Conservation (phyloP, 2,329 filamentous ascomycete species). For the Ophiocordyceps australis region DNA sequence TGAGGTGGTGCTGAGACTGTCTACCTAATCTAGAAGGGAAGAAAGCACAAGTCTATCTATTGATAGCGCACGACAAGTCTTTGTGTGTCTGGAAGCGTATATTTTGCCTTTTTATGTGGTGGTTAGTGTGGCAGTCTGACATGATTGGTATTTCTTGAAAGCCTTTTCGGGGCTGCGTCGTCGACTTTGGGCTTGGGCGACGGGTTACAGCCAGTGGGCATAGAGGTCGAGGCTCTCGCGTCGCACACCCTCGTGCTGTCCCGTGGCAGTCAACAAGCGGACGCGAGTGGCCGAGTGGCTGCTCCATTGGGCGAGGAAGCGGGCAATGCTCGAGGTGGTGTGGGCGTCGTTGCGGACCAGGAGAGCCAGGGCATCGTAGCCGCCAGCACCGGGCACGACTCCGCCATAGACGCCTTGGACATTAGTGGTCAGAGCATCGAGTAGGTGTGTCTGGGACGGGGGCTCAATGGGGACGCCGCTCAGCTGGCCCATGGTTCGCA, state of each 20-base stretch:
- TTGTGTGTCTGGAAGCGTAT: too few relatives aligned
- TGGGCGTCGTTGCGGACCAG: constrained; percentile 56
- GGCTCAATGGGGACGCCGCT: constrained; percentile 83
- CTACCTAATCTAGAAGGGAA: too few relatives aligned
- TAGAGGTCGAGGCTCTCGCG: constrained; percentile 25
- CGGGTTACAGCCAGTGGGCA: constrained; percentile 22
- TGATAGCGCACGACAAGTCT: too few relatives aligned
- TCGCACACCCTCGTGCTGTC: constrained; percentile 51
- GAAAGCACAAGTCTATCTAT: too few relatives aligned
- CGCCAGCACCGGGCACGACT: constrained; percentile 85
- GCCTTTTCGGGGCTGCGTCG: too few relatives aligned
- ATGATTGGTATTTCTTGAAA: too few relatives aligned
- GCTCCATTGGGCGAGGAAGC: constrained; percentile 49
- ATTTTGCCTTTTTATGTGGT: too few relatives aligned
- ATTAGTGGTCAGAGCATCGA: constrained; percentile 56
- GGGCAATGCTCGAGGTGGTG: constrained; percentile 40
- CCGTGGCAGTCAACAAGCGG: constrained; percentile 48
- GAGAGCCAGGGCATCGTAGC: constrained; percentile 76
- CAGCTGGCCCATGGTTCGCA: constrained; percentile 57
- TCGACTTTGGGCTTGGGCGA: too few relatives aligned
- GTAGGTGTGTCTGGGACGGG: constrained; percentile 60
- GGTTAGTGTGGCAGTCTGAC: too few relatives aligned
- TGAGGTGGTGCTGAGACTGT: too few relatives aligned
- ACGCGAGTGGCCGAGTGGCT: constrained; percentile 40
- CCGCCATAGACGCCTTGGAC: constrained; percentile 75